Base-by-base conservation (phyloP, 2,329 filamentous ascomycete species). In the Arthrobotrys conoides region DNA sequence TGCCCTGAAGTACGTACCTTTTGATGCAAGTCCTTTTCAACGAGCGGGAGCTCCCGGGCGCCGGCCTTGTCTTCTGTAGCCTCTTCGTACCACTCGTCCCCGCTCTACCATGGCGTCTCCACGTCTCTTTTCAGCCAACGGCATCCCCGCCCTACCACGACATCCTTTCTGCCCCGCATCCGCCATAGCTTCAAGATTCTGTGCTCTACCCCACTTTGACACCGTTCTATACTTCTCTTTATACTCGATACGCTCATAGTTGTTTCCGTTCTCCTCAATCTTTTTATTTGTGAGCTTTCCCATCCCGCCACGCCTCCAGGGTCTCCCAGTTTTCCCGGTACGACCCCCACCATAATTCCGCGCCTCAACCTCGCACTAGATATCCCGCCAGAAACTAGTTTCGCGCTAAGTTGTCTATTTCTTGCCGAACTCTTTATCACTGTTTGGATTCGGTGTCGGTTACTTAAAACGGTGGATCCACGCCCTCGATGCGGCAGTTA, bases 391-490 rank as follows among this genome's bases (percentile, higher is more conserved):
- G 70, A 73, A 44, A 8, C 65, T 3, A 79, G 69, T 59, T 79
- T 79, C 55, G 65, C 38, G 20, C 53, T 69, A 30, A 79, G 69
- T 38, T 79, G 69, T 66, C 22, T 69, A 46, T 78, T 78, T 30
- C 44, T 78, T 30, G 76, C 55, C 30, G 76, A 73, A 30, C 69
- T 79, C 55, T 57, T 69, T 24, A 57, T 69, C 14, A 20, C 16
- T 73, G 44, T 30, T 78, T 24, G 69, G 46, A 9, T 78, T 72
- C 24, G 64, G 69, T 24, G 49, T 64, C 46, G 63, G 48, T 20
- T 79, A 79, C 72, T 55, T 73, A 14, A 79, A 64, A 70, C 53
- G 30, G 27, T 78, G 75, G 75, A 72, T 73, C 38, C 76, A 70
- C 14, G 64, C 65, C 55, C 64, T 75, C 38, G 69, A 79, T 63